Conservation (phyloP, 73 alveolate species). For the Uronychia binucleata region DNA sequence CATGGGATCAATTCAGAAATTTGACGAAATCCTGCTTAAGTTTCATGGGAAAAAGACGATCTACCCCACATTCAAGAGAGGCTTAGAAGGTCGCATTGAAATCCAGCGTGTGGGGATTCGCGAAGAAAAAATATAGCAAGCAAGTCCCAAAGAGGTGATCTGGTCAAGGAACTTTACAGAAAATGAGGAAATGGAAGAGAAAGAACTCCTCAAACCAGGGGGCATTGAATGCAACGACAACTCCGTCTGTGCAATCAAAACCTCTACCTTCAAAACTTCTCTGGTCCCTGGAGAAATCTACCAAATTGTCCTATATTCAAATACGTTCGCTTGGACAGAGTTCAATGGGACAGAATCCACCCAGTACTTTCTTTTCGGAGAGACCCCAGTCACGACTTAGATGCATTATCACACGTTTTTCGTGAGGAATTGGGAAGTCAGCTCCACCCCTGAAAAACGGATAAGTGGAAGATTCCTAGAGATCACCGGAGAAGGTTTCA, state of each 20-base stretch:
- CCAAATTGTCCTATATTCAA: constrained; percentile 11
- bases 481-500: neutral
- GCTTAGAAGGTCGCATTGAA: too few relatives aligned
- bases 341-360: too few relatives aligned
- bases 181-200: too few relatives aligned
- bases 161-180: too few relatives aligned
- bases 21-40: neutral
- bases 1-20: neutral
- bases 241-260: constrained; percentile 21
- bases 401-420: constrained; percentile 27
- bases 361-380: constrained; percentile 23
- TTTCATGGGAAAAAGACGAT: neutral
- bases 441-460: neutral
- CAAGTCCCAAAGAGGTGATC: too few relatives aligned
- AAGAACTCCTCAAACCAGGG: constrained; percentile 13
- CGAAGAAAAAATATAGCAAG: too few relatives aligned
- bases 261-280: neutral
- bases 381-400: neutral
- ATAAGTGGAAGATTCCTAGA: neutral
- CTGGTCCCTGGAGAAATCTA: constrained; percentile 29
- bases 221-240: constrained; percentile 8
- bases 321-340: constrained; percentile 2
- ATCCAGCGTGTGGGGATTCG: too few relatives aligned
- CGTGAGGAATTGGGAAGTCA: constrained; percentile 32
- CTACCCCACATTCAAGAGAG: too few relatives aligned